Conservation (phyloP, 805 yeast genomes). For the Candida gorgasii region DNA sequence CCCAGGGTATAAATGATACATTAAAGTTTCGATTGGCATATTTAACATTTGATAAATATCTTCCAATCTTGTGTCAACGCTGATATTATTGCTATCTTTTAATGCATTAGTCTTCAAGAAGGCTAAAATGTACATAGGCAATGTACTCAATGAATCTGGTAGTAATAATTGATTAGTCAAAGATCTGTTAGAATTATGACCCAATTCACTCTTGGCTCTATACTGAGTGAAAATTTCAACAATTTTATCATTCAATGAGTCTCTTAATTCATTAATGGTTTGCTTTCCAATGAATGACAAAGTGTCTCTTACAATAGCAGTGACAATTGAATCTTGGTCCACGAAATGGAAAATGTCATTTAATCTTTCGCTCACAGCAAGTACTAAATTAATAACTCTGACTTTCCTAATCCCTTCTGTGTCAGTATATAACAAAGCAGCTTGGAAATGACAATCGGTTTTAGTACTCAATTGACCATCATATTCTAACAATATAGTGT, state of each 20-base stretch:
- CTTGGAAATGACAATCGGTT: constrained; percentile 86
- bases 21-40: constrained; percentile 56
- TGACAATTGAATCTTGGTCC: constrained; percentile 56
- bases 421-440: constrained; percentile 84
- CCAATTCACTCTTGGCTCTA: constrained; percentile 48
- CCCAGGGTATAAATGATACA: constrained; percentile 76
- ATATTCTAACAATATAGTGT: constrained; percentile 71
- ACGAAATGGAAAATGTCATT: constrained; percentile 75
- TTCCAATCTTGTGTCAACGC: constrained; percentile 66
- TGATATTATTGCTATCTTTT: constrained; percentile 45
- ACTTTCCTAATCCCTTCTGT: constrained; percentile 75
- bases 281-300: constrained; percentile 43
- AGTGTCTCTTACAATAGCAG: constrained; percentile 42
- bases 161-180: constrained; percentile 64
- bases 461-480: constrained; percentile 73
- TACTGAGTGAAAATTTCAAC: constrained; percentile 50
- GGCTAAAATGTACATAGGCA: constrained; percentile 67
- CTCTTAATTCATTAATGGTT: constrained; percentile 37
- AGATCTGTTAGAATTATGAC: constrained; percentile 36
- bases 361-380: constrained; percentile 74
- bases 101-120: constrained; percentile 70
- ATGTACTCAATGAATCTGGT: constrained; percentile 76
- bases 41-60: constrained; percentile 52
- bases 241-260: constrained; percentile 38
- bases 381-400: constrained; percentile 80